A percentile compares a stretch with the other conserved stretches of the same genome.
These are phyloP conservation scores for Aquilaria agallochum DNA, from an alignment of 441 rosid species.

Conservation along the genomic window DNA sequence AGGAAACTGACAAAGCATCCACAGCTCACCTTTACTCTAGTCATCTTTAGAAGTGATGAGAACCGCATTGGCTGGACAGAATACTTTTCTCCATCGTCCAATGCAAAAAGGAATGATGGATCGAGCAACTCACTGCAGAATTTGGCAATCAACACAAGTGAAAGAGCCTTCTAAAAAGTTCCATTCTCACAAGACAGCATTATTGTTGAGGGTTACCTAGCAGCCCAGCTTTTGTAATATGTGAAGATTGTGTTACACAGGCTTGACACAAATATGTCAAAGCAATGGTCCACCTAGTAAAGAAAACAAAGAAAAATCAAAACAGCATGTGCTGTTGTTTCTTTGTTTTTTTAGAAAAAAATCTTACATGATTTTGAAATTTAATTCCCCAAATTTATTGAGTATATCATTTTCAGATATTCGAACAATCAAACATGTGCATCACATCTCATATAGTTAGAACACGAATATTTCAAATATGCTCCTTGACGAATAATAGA, in stretches of 20 bases:
- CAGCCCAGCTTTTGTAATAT: slow-evolving; percentile 99
- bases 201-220: slow-evolving; percentile 54
- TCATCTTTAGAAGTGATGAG: slow-evolving; percentile 78
- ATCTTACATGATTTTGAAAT: too few relatives aligned
- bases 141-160: slow-evolving; percentile 22
- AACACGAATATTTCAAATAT: too few relatives aligned
- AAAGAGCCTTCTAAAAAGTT: slow-evolving; percentile 22
- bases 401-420: too few relatives aligned
- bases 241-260: slow-evolving; percentile 86
- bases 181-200: slow-evolving; percentile 7
- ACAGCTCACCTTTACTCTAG: slow-evolving; percentile 84
- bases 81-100: slow-evolving; percentile 93
- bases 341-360: too few relatives aligned
- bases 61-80: slow-evolving; percentile 93
- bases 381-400: too few relatives aligned
- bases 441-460: too few relatives aligned
- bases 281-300: slow-evolving; percentile 94
- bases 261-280: slow-evolving; percentile 90
- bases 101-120: slow-evolving; percentile 95
- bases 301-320: slow-evolving; percentile 18
- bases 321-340: slow-evolving; percentile 3
- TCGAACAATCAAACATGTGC: too few relatives aligned
- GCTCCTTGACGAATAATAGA: too few relatives aligned
- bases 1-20: slow-evolving; percentile 5
- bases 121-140: slow-evolving; percentile 86